Conservation (phyloP, 2,329 filamentous ascomycete species). For the Emmonsiellopsis sp. region DNA sequence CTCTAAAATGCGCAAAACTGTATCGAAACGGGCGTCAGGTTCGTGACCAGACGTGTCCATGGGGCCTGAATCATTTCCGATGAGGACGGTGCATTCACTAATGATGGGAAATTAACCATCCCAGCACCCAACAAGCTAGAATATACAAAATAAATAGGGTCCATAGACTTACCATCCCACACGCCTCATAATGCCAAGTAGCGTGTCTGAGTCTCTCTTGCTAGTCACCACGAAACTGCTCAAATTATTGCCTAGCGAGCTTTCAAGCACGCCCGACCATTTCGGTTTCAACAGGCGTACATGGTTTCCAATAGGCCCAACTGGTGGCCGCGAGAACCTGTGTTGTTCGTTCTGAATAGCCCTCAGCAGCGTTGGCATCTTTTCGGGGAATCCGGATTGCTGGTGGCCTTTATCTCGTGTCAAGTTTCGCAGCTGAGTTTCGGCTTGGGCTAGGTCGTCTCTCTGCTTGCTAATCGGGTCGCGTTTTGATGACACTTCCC, state of each 20-base stretch:
- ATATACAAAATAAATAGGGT: neutral
- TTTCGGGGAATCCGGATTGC: constrained; percentile 54
- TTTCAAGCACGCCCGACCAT: constrained; percentile 79
- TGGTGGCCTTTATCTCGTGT: constrained; percentile 49
- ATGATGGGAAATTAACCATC: constrained; percentile 14
- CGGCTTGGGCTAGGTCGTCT: constrained; percentile 45
- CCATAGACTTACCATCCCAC: constrained; percentile 38
- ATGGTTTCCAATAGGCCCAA: constrained; percentile 75
- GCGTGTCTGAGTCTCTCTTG: constrained; percentile 61
- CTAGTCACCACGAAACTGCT: constrained; percentile 73
- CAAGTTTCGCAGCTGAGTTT: constrained; percentile 44
- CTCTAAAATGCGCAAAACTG: constrained; percentile 66
- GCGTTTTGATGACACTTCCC: constrained; percentile 16
- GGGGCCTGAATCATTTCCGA: constrained; percentile 44
- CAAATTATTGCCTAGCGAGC: constrained; percentile 57
- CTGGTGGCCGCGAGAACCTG: constrained; percentile 59
- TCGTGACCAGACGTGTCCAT: constrained; percentile 59
- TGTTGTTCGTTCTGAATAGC: constrained; percentile 58
- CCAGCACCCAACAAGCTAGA: neutral
- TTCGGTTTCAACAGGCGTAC: constrained; percentile 66
- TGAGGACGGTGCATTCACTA: constrained; percentile 50
- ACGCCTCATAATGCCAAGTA: constrained; percentile 56
- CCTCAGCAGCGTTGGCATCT: constrained; percentile 54
- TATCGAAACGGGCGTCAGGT: constrained; percentile 63
- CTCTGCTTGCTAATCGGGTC: constrained; percentile 35